These are phyloP conservation scores for Ambrosia artemisiifolia DNA, from an alignment of 129 eudicot genomes.

Conservation along the genomic window DNA sequence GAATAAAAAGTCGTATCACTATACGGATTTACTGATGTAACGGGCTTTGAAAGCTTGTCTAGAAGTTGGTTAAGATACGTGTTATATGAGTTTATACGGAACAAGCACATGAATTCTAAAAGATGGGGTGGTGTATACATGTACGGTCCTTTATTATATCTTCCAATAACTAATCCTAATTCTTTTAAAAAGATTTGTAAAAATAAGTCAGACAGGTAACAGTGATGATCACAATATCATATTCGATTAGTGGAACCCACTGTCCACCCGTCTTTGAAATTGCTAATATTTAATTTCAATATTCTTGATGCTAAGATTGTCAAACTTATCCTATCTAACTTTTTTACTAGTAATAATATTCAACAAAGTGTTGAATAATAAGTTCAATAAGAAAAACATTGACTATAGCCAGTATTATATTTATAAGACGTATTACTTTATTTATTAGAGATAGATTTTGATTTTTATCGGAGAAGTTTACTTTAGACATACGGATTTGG, in stretches of 20 bases:
- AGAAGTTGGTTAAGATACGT: too few relatives aligned
- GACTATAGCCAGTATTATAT: neutral
- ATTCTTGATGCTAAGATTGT: neutral
- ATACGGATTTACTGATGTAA: too few relatives aligned
- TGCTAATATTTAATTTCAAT: neutral
- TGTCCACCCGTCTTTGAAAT: conserved; percentile 22
- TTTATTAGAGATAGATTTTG: neutral
- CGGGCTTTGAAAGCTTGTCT: too few relatives aligned
- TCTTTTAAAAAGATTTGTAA: neutral
- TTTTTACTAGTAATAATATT: neutral
- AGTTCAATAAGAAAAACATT: neutral
- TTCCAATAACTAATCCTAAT: neutral
- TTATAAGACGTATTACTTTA: neutral
- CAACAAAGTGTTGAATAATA: neutral
- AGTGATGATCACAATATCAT: conserved; percentile 6
- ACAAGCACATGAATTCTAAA: too few relatives aligned
- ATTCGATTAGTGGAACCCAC: conserved; percentile 10
- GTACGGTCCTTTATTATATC: too few relatives aligned
- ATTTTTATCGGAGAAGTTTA: neutral
- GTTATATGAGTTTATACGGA: too few relatives aligned
- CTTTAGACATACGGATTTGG: too few relatives aligned
- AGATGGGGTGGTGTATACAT: too few relatives aligned
- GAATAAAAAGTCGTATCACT: too few relatives aligned
- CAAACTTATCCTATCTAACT: conserved; percentile 1
- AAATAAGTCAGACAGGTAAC: neutral